Conservation (phyloP, 495 filamentous ascomycete species). For the Massariosphaeria phaeospora region DNA sequence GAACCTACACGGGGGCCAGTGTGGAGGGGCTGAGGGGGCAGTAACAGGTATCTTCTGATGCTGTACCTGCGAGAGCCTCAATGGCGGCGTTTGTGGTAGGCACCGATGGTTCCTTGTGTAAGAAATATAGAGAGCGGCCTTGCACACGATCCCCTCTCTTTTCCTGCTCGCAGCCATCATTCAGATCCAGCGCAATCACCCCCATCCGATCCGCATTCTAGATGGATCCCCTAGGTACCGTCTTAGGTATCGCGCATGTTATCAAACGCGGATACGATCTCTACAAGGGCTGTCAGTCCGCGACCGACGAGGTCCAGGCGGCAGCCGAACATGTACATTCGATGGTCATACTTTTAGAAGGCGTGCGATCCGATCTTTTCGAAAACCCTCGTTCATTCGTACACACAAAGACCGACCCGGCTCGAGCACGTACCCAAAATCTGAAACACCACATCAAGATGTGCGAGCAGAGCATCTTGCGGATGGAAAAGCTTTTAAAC, state of each 20-base stretch:
- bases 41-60: too few relatives aligned
- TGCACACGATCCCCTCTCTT: too few relatives aligned
- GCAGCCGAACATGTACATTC: slow-evolving; percentile 15
- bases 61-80: too few relatives aligned
- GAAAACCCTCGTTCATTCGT: slow-evolving; percentile 9
- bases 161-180: too few relatives aligned
- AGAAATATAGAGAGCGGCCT: too few relatives aligned
- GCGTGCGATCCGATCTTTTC: slow-evolving; percentile 13
- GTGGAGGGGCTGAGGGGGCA: too few relatives aligned
- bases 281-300: slow-evolving; percentile 8
- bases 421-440: neutral
- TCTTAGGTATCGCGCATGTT: slow-evolving; percentile 7
- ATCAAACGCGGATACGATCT: slow-evolving; percentile 15
- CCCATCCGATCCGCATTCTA: too few relatives aligned
- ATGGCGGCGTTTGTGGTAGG: too few relatives aligned
- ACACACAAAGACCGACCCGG: slow-evolving; percentile 2
- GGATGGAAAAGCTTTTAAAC: slow-evolving; percentile 7
- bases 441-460: slow-evolving; percentile 2
- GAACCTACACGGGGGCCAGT: too few relatives aligned
- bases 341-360: slow-evolving; percentile 22
- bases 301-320: slow-evolving; percentile 10
- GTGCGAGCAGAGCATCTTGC: slow-evolving; percentile 3
- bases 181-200: too few relatives aligned
- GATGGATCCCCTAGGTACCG: slow-evolving; percentile 8
- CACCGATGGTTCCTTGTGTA: too few relatives aligned